Base-by-base conservation (phyloP, 495 filamentous ascomycete genomes). In the Bryoglossum gracile region DNA sequence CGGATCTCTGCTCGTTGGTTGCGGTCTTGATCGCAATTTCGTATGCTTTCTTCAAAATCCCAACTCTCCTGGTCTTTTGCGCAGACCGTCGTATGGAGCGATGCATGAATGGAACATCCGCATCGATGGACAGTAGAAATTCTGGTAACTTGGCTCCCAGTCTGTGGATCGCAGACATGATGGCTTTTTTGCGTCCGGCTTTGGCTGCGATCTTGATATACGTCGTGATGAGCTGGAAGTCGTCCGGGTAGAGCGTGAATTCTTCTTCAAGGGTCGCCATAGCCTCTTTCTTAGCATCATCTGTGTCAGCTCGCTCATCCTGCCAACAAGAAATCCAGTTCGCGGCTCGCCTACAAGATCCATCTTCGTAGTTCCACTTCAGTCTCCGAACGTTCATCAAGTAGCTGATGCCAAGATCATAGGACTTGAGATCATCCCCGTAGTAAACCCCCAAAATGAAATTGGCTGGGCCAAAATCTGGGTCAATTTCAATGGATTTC, bases 201-300 rank as follows among this genome's bases (percentile, higher is more conserved):
- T 47, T 47, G 4, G 17, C 19, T 11, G 44, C 30, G n/a, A 47
- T 22, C n/a, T 9, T 16, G 4, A 47, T 38, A 26, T 47, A 37
- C 2, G n/a, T 19, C 3, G 21, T 17, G 16, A 38, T n/a, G 14
- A 47, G 44, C 10, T 22, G 16, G 21, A 37, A 47, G 2, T 19
- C 32, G 3, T 16, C 21, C 6, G 44, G 44, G 21, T 22, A 47
- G 8, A 1, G 22, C 17, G 22, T 14, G 4, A 47, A 19, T 17
- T 47, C 44, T 8, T 36, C 33, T 19, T 47, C 19, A 10, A 47
- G 16, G 16, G 44, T 47, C 21, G 36, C 32, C 19, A 47, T 25
- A 1, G 44, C 44, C 21, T 47, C 44, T 22, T 37, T 14, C 17
- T 19, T 37, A 18, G 44, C 30, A n/a, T 47, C 33, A 17, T 22